Conservation (phyloP, 1,139 yeast species). For the Hyphopichia wangnamkhiaoensis region DNA sequence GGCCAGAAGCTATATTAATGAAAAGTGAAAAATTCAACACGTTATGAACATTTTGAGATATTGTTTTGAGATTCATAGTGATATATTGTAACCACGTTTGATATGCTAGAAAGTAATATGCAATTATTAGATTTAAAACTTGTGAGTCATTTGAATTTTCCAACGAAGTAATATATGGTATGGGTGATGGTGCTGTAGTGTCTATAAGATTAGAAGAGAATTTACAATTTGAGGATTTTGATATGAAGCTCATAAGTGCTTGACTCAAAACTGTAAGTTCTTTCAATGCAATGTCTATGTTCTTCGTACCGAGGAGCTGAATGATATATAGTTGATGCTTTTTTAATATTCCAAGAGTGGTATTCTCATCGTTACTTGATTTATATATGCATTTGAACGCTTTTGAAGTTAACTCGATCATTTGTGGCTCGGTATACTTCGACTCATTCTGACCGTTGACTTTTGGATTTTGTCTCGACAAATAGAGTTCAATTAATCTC, state of each 20-base stretch:
- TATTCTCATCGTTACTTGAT: background rate
- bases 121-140: background rate
- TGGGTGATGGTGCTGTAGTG: background rate
- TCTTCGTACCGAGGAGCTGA: constrained; percentile 25
- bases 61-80: constrained; percentile 1
- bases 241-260: background rate
- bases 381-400: constrained; percentile 4
- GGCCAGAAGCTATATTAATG: background rate
- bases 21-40: constrained; percentile 1
- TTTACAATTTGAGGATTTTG: background rate
- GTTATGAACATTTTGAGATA: background rate
- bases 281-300: constrained; percentile 13
- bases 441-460: background rate
- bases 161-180: background rate
- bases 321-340: constrained; percentile 34
- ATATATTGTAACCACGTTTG: constrained; percentile 4
- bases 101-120: constrained; percentile 4
- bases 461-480: no score
- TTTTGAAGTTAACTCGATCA: background rate
- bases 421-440: background rate
- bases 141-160: background rate
- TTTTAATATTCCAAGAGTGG: constrained; percentile 11
- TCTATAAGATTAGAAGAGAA: background rate
- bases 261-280: background rate
- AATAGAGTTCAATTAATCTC: no score